These are phyloP conservation scores for Vaccinium vitisidaea DNA, from an alignment of 148 eudicot genomes.

Conservation along the genomic window DNA sequence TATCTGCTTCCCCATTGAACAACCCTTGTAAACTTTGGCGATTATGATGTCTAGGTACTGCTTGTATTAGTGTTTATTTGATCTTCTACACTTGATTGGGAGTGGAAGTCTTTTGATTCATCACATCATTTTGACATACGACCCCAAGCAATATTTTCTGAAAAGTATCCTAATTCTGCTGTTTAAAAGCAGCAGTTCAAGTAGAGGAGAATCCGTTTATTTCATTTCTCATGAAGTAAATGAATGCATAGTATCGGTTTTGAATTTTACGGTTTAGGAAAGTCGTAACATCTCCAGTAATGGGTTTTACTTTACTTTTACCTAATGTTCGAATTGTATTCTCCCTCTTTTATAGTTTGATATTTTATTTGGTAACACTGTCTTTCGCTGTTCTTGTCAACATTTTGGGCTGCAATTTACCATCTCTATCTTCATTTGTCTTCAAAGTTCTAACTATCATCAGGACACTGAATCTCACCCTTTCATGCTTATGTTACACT, in stretches of 20 bases:
- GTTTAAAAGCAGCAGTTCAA: background rate
- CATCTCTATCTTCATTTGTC: background rate
- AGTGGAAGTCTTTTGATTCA: background rate
- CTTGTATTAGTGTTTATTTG: background rate
- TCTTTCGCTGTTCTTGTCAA: background rate
- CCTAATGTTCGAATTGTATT: background rate
- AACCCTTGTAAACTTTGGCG: background rate
- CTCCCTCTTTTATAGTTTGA: background rate
- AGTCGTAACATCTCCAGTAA: too few relatives aligned
- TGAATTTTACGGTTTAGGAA: background rate
- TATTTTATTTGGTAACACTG: background rate
- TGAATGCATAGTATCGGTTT: background rate
- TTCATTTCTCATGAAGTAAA: background rate
- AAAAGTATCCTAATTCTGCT: background rate
- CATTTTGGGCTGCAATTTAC: background rate
- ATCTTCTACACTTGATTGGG: background rate
- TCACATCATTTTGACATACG: background rate
- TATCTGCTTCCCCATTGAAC: background rate
- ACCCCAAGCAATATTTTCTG: background rate
- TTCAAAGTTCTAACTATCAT: slow-evolving; percentile 13
- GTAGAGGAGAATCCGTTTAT: background rate
- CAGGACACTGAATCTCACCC: slow-evolving; percentile 18
- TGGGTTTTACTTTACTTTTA: too few relatives aligned
- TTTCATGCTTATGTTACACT: slow-evolving; percentile 23
- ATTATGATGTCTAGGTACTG: background rate